phyloP scores from a whole-genome alignment of 352 stramenopile species.

The Globisporangium perplexum region DNA sequence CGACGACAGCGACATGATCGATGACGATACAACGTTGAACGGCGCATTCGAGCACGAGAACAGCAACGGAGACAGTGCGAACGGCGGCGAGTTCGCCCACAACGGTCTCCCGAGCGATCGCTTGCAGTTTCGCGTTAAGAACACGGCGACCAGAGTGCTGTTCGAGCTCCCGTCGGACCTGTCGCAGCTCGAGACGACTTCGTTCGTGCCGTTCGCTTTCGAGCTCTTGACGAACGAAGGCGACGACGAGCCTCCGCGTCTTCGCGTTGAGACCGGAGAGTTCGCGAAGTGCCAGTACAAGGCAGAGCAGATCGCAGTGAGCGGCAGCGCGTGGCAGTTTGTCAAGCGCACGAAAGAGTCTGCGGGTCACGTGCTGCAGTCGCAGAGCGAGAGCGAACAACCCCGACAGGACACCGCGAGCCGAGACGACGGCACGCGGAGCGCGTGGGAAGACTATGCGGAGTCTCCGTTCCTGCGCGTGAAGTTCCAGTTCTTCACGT shows the following conservation, averaged over 20 bases:
- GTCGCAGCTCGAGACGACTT: conserved; percentile 26
- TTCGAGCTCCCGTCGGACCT: conserved; percentile 56
- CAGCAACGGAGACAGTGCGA: not conserved
- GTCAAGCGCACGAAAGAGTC: conserved; percentile 28
- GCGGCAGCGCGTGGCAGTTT: conserved; percentile 44
- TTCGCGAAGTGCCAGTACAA: conserved; percentile 73
- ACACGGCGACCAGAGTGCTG: conserved; percentile 48
- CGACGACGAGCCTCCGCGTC: conserved; percentile 24
- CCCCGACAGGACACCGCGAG: not conserved
- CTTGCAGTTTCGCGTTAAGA: conserved; percentile 53
- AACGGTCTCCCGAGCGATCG: conserved; percentile 28
- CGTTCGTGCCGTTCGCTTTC: conserved; percentile 47
- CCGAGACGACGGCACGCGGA: conserved; percentile 3
- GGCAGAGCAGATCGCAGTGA: conserved; percentile 42
- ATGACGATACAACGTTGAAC: conserved; percentile 1
- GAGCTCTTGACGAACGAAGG: conserved; percentile 39
- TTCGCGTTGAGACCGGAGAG: conserved; percentile 53
- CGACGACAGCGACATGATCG: not conserved
- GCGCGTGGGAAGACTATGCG: conserved; percentile 57
- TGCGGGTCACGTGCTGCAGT: conserved; percentile 8
- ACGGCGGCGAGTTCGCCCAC: not conserved
- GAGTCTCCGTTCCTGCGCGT: conserved; percentile 60
- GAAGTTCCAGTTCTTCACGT: conserved; percentile 68
- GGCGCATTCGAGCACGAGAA: not conserved
- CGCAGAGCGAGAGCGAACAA: not conserved